Percentiles rank a stretch among this genome's conserved stretches.
These are phyloP conservation scores for Stereocaulon alpinum DNA, from an alignment of 495 filamentous ascomycete species.

Conservation along the genomic window DNA sequence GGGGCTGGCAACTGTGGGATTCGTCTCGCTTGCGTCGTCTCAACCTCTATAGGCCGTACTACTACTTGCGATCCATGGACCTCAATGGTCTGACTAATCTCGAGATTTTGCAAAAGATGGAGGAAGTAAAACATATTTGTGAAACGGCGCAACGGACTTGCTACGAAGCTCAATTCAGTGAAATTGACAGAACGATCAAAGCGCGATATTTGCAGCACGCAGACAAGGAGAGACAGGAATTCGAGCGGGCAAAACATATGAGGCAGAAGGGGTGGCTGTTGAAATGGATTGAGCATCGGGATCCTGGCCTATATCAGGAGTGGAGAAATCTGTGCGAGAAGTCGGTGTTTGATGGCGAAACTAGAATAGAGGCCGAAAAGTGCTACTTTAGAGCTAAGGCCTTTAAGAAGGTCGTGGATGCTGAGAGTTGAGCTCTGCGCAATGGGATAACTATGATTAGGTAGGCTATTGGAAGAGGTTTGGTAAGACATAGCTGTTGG, in stretches of 20 bases:
- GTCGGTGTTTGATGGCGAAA: not conserved
- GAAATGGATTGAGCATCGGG: not conserved
- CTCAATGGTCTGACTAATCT: too few species aligned
- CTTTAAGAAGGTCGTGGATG: not conserved
- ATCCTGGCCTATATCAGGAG: not conserved
- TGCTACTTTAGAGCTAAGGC: not conserved
- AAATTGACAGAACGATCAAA: not conserved
- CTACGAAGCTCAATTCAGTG: not conserved
- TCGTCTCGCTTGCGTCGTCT: not conserved
- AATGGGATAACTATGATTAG: not conserved
- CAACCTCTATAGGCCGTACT: not conserved
- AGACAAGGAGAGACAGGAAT: not conserved
- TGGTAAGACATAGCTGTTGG: not conserved
- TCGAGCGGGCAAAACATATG: not conserved
- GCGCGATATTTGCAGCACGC: not conserved
- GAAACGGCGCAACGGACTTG: too few species aligned
- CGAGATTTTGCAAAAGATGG: too few species aligned
- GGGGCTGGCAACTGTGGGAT: conserved; percentile 13
- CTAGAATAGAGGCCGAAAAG: not conserved
- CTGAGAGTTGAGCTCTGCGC: not conserved
- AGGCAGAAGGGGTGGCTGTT: not conserved
- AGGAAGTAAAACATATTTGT: too few species aligned
- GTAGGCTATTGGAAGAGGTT: not conserved
- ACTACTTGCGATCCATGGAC: not conserved
- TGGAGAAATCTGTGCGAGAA: not conserved